Conservation (phyloP, 2,329 filamentous ascomycete genomes). For the Mycosphaerelloides madeirae region DNA sequence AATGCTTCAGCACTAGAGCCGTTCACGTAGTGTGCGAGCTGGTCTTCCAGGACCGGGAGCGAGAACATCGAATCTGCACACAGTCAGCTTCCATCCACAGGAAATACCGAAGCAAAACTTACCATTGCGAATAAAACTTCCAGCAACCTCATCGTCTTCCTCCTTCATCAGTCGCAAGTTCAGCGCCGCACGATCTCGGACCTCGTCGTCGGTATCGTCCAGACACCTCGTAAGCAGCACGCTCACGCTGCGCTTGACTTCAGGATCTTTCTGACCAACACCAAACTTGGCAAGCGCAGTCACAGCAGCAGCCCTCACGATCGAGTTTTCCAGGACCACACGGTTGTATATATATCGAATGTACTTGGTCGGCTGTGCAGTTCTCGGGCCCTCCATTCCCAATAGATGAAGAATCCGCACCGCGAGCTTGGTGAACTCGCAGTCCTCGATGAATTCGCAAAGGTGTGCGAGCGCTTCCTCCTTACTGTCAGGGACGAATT, state of each 20-base stretch:
- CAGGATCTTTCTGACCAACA: conserved; percentile 90
- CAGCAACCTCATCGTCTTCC: conserved; percentile 73
- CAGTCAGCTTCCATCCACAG: conserved; percentile 19
- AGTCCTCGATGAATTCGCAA: conserved; percentile 99
- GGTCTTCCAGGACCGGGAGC: conserved; percentile 89
- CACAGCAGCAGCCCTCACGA: conserved; percentile 89
- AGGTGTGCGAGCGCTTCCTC: conserved; percentile 85
- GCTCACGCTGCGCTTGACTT: conserved; percentile 92
- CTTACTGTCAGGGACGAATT: conserved; percentile 87
- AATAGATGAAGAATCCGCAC: conserved; percentile 92
- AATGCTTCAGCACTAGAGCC: conserved; percentile 86
- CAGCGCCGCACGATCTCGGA: conserved; percentile 87
- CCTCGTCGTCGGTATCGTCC: conserved; percentile 96
- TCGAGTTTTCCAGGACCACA: conserved; percentile 93
- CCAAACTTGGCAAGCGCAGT: conserved; percentile 96
- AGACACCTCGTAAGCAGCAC: conserved; percentile 89
- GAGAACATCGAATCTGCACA: conserved; percentile 84
- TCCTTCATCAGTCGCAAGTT: conserved; percentile 90
- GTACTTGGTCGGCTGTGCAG: conserved; percentile 93
- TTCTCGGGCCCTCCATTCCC: conserved; percentile 90
- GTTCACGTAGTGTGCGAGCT: conserved; percentile 95
- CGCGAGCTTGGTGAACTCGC: conserved; percentile 96
- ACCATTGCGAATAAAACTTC: conserved; percentile 90
- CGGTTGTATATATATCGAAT: conserved; percentile 99
- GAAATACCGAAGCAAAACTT: conserved; percentile 28